Evolutionary conservation across 176 grass and related monocot genomes (phyloP), one percentile per base, ranked within the genome.

Genomic region (Phragmites australis): DNA sequence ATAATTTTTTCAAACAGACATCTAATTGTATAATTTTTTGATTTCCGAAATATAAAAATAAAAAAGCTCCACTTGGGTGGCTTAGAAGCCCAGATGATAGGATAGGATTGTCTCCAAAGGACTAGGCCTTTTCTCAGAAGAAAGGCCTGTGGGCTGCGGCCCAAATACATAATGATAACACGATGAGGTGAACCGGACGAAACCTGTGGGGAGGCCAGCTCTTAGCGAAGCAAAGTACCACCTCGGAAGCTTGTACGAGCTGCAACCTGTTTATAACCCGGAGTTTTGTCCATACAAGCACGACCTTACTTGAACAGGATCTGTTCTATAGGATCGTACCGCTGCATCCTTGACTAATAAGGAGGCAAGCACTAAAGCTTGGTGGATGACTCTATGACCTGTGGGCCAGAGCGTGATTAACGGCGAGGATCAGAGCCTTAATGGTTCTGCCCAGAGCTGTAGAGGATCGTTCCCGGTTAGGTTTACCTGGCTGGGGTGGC

Each of bases 261-360:
- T 1, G 0, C 4, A 0, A 10, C 25, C 55, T n/a, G 25, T 37
- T 76, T 61, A 76, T 46, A 61, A 7, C 0, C 3, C 1, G 0
- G 25, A 76, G 55, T 5, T 23, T 19, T 2, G 16, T 0, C 0
- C 0, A 0, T 0, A 14, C 0, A 0, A 8, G 17, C 41, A 93
- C 75, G 87, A 89, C 75, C 75, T 93, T 93, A 87, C 68, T 84
- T 84, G 68, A 89, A 89, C 89, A 85, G 70, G 89, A 85, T 88
- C 82, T 87, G 44, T 91, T 84, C 62, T 84, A 83, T 87, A 87
- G 74, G 47, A 15, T 89, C 61, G 83, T 86, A 83, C 79, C n/a
- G 60, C 58, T 83, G 75, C 72, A 78, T 92, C 83, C 75, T 86
- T 92, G 27, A 80, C 62, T 45, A 19, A 12, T n/a, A 86, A 81